Conservation (phyloP, 805 yeast species). For the Saccharomycopsis oosterbeekiorum region DNA sequence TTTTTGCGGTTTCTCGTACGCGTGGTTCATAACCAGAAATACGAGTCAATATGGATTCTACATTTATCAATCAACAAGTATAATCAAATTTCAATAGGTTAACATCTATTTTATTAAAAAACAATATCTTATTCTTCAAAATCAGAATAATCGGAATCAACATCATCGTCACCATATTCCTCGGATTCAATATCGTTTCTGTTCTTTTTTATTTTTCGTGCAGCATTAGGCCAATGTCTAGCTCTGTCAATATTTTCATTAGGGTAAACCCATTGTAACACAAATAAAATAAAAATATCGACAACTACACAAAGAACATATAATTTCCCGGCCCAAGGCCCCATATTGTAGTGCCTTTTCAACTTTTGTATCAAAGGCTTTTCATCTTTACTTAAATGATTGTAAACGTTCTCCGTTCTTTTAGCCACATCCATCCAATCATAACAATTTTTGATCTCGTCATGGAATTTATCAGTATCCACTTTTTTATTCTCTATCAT, state of each 20-base stretch:
- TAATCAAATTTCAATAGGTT: no score
- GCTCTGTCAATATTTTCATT: slow-evolving; percentile 59
- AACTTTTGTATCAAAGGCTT: slow-evolving; percentile 52
- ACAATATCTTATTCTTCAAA: background rate
- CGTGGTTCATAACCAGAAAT: background rate
- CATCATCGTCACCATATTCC: background rate
- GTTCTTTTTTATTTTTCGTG: slow-evolving; percentile 9
- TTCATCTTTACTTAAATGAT: slow-evolving; percentile 36
- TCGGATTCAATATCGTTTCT: background rate
- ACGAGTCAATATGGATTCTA: background rate
- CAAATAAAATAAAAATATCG: slow-evolving; percentile 53
- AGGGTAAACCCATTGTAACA: slow-evolving; percentile 69
- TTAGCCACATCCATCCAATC: slow-evolving; percentile 86
- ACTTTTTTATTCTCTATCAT: slow-evolving; percentile 46
- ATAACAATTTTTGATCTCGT: slow-evolving; percentile 70
- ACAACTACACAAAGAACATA: slow-evolving; percentile 73
- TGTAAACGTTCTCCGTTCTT: slow-evolving; percentile 77
- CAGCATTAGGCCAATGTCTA: slow-evolving; percentile 60
- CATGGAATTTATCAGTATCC: slow-evolving; percentile 70
- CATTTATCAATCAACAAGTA: background rate
- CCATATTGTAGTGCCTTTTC: slow-evolving; percentile 56
- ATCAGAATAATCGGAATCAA: background rate
- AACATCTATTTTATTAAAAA: no score
- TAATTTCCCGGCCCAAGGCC: slow-evolving; percentile 78
- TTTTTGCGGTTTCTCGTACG: background rate